phyloP scores from a whole-genome alignment of 1,139 yeast genomes.

The Pichia terricola region DNA sequence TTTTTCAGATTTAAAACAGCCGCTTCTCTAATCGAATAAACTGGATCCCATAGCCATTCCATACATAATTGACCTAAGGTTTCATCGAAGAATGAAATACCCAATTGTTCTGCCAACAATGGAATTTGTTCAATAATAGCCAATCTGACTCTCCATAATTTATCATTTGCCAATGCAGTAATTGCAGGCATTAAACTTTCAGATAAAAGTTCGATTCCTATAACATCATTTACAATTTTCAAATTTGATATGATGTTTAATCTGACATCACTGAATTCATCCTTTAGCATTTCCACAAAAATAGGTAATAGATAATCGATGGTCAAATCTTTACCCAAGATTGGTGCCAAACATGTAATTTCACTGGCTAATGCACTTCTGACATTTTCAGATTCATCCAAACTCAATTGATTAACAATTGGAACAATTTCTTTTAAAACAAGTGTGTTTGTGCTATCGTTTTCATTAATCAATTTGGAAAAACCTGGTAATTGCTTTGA shows the following conservation, averaged over 20 bases:
- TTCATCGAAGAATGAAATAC: conserved; percentile 85
- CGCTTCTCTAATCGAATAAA: conserved; percentile 92
- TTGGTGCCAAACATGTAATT: conserved; percentile 78
- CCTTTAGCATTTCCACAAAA: conserved; percentile 87
- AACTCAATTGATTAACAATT: conserved; percentile 70
- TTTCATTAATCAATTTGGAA: conserved; percentile 42
- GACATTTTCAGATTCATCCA: conserved; percentile 88
- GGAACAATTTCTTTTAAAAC: conserved; percentile 72
- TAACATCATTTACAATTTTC: conserved; percentile 85
- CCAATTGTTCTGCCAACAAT: conserved; percentile 88
- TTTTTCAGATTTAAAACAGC: conserved; percentile 79
- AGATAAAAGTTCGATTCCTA: conserved; percentile 81
- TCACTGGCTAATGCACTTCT: conserved; percentile 88
- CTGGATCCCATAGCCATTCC: conserved; percentile 98
- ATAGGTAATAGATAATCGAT: conserved; percentile 79
- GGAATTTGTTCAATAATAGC: conserved; percentile 98
- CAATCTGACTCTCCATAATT: conserved; percentile 94
- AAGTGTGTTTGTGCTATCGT: conserved; percentile 34
- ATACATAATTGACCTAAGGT: conserved; percentile 84
- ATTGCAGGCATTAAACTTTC: conserved; percentile 91
- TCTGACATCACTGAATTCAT: conserved; percentile 94
- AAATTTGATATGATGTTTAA: conserved; percentile 87
- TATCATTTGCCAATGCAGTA: conserved; percentile 90
- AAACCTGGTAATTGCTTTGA: conserved; percentile 87
- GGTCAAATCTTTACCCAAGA: conserved; percentile 77